Evolutionary conservation across 768 basidiomycete species (phyloP), one percentile per base, ranked within the genome.

Genomic region (Pisolithus tinctorius): DNA sequence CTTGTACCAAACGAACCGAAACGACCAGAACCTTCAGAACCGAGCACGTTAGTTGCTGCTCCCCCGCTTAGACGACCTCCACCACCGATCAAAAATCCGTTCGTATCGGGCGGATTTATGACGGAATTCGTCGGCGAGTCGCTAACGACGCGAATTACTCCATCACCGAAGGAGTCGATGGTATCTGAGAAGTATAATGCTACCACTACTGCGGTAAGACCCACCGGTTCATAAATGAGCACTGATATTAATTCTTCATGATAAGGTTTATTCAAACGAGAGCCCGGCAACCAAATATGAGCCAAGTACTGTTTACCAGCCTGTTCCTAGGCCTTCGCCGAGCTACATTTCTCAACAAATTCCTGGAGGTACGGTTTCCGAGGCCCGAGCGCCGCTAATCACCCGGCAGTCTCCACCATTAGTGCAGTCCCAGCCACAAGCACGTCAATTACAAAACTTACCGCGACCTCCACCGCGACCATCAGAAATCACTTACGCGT

Each of bases 101-200:
- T 80, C 50, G 71, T 79, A 10, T 77, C 77, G 9, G 74, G 70
- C n/a, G 76, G 78, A 17, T 74, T 76, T 43, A 63, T 77, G 51
- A 73, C 72, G 13, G 74, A 75, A 46, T 77, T 78, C 34, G 67
- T 68, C 30, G 68, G 66, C 17, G 57, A 62, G 11, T 60, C 63
- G 4, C 29, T 55, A 13, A 57, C 50, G 7, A 62, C 50, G 11
- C 59, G 27, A 40, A 66, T 47, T 29, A 30, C 34, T 29, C 41
- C 38, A n/a, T 34, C 51, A 38, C 40, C 41, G 10, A 53, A 62
- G 47, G 59, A 57, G 27, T 55, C 58, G 17, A 45, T 36, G 13
- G 66, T 68, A 23, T 45, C 60, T 37, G 57, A 60, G 9, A 37
- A 51, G 36, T 26, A 25, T 36, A 26, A 25, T 17, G 23, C 26